phyloP scores from a whole-genome alignment of 2,329 filamentous ascomycete species.

The Dothiorella sarmentorum region DNA sequence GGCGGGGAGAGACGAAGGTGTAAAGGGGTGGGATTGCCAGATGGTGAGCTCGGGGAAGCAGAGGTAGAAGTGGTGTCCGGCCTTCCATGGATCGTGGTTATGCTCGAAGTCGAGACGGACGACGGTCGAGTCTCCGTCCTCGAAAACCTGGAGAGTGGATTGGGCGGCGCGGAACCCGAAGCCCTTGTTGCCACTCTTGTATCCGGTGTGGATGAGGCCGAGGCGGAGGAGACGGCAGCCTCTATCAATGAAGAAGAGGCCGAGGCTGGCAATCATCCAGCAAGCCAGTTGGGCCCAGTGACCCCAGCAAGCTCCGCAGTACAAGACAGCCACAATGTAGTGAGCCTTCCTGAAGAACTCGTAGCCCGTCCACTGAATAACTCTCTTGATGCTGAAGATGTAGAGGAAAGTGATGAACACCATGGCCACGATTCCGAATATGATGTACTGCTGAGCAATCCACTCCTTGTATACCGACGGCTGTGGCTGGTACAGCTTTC shows the following conservation, averaged over 20 bases:
- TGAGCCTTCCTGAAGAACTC: conserved; percentile 75
- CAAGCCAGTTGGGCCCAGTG: conserved; percentile 68
- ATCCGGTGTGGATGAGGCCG: conserved; percentile 59
- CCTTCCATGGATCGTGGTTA: conserved; percentile 57
- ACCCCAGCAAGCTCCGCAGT: conserved; percentile 71
- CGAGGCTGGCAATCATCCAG: conserved; percentile 64
- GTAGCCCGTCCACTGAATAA: conserved; percentile 66
- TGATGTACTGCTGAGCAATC: conserved; percentile 64
- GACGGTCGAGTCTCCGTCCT: conserved; percentile 48
- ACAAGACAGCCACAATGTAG: conserved; percentile 69
- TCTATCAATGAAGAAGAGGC: conserved; percentile 64
- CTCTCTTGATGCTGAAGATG: conserved; percentile 56
- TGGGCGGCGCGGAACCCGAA: conserved; percentile 56
- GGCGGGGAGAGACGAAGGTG: conserved; percentile 54
- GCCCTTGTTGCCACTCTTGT: conserved; percentile 40
- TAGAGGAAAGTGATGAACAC: conserved; percentile 60
- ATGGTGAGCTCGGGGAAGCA: conserved; percentile 64
- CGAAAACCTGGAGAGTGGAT: conserved; percentile 52
- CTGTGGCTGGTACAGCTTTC: conserved; percentile 67
- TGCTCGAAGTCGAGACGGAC: conserved; percentile 65
- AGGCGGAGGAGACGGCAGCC: conserved; percentile 57
- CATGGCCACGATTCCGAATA: conserved; percentile 71
- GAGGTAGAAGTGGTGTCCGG: conserved; percentile 70
- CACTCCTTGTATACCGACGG: conserved; percentile 56
- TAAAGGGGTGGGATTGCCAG: conserved; percentile 73